phyloP scores from a whole-genome alignment of 78 protist species.

The Capsaspora owczarzaki region DNA sequence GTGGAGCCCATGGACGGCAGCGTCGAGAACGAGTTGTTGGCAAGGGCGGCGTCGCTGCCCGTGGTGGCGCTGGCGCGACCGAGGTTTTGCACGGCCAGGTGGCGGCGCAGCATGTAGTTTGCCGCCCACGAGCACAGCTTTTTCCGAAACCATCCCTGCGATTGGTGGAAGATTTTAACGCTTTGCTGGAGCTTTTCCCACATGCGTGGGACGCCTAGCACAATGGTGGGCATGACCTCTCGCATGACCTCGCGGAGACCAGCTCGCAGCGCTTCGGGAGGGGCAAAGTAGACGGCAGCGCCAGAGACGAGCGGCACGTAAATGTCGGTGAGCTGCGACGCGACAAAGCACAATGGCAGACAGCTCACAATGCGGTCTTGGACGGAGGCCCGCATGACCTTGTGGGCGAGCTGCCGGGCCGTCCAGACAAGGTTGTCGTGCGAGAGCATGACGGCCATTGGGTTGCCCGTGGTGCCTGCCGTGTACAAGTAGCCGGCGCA shows the following conservation, averaged over 20 bases:
- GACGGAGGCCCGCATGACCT: not conserved
- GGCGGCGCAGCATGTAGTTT: too few species aligned
- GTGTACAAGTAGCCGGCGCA: not conserved
- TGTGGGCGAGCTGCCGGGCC: not conserved
- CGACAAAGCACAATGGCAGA: slow-evolving; percentile 60
- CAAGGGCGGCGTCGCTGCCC: too few species aligned
- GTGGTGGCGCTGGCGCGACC: too few species aligned
- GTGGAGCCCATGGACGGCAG: too few species aligned
- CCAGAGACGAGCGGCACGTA: slow-evolving; percentile 38
- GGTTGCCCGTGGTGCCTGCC: slow-evolving; percentile 16
- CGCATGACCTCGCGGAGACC: slow-evolving; percentile 23
- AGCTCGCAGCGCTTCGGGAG: slow-evolving; percentile 29
- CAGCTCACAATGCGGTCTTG: slow-evolving; percentile 28
- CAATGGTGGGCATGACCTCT: slow-evolving; percentile 52
- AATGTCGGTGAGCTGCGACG: slow-evolving; percentile 52
- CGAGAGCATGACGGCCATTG: slow-evolving; percentile 31
- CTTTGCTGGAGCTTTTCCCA: slow-evolving; percentile 74
- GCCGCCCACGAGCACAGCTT: too few species aligned
- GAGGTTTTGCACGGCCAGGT: too few species aligned
- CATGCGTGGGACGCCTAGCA: slow-evolving; percentile 66
- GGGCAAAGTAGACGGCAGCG: slow-evolving; percentile 40
- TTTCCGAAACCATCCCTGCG: too few species aligned
- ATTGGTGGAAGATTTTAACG: too few species aligned
- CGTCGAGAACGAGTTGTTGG: too few species aligned
- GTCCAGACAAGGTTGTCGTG: slow-evolving; percentile 24